Percentiles rank a stretch among this genome's conserved stretches.
Conservation (phyloP, 169 alveolate genomes). For the Plasmodium gonderi region DNA sequence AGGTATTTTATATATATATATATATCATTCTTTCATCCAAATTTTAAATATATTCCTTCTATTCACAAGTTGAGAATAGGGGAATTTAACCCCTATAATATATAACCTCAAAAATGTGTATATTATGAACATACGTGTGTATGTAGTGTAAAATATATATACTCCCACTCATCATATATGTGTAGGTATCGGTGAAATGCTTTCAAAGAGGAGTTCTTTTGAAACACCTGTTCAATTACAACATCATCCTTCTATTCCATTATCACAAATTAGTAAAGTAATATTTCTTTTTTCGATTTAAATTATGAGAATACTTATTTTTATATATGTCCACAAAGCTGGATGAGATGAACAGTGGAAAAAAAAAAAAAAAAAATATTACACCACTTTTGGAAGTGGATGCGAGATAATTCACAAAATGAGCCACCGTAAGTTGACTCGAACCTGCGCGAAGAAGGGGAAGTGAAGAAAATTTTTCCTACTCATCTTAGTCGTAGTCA, state of each 20-base stretch:
- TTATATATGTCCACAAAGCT: no score
- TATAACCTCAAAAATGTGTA: no score
- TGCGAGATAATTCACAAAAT: no score
- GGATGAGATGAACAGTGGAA: no score
- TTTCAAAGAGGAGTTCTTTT: conserved; percentile 24
- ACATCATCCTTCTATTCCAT: conserved; percentile 16
- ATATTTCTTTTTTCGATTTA: not conserved
- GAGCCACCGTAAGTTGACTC: no score
- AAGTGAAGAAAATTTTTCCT: not conserved
- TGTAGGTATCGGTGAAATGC: conserved; percentile 34
- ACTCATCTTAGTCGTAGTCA: not conserved
- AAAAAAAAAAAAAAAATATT: not conserved
- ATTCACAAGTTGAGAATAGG: no score
- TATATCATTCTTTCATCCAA: not conserved
- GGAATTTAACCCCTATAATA: no score
- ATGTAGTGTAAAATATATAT: no score
- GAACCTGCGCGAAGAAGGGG: no score
- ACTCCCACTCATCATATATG: not conserved
- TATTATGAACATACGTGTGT: not conserved
- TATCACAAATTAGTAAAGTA: conserved; percentile 59
- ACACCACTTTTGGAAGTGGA: no score
- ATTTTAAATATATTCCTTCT: no score
- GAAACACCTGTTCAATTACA: conserved; percentile 50
- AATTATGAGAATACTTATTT: no score
- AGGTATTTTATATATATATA: conserved; percentile 7